phyloP scores from a whole-genome alignment of 805 yeast genomes.

The Yarrowia sp. region DNA sequence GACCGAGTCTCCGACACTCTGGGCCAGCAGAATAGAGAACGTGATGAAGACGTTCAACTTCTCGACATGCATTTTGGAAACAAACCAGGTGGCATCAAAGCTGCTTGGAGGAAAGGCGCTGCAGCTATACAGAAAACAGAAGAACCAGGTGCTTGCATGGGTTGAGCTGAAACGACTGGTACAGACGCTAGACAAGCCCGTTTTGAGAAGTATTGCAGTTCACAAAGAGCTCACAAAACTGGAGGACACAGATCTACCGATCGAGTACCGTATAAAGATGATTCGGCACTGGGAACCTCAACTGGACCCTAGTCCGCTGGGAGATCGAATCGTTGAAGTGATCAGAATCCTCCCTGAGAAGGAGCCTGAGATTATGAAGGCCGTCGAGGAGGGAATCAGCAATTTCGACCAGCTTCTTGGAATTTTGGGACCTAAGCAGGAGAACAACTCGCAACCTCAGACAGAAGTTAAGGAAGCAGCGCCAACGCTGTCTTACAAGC shows the following conservation, averaged over 20 bases:
- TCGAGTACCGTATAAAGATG: constrained; percentile 6
- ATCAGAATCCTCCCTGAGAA: constrained; percentile 5
- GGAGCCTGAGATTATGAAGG: constrained; percentile 6
- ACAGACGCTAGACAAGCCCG: background rate
- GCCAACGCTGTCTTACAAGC: background rate
- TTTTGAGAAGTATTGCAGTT: constrained; percentile 2
- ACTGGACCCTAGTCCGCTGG: constrained; percentile 19
- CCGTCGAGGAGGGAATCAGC: background rate
- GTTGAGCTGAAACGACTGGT: constrained; percentile 3
- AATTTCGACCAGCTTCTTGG: constrained; percentile 3
- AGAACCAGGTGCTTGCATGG: constrained; percentile 11
- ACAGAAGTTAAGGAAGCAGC: background rate
- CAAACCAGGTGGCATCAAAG: background rate
- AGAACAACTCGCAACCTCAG: background rate
- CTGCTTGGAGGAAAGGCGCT: constrained; percentile 9
- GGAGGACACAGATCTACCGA: constrained; percentile 7
- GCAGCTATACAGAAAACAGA: constrained; percentile 5
- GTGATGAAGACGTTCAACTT: constrained; percentile 24
- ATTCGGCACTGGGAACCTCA: constrained; percentile 14
- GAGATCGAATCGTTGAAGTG: constrained; percentile 1
- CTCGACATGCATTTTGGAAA: constrained; percentile 22
- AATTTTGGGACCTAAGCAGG: background rate
- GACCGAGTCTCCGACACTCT: background rate
- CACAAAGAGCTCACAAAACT: constrained; percentile 7
- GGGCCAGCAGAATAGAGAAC: constrained; percentile 24